Percentiles rank a stretch among this genome's conserved stretches.
These are phyloP conservation scores for Lentinus brumalis DNA, from an alignment of 768 basidiomycete species.

Conservation along the genomic window DNA sequence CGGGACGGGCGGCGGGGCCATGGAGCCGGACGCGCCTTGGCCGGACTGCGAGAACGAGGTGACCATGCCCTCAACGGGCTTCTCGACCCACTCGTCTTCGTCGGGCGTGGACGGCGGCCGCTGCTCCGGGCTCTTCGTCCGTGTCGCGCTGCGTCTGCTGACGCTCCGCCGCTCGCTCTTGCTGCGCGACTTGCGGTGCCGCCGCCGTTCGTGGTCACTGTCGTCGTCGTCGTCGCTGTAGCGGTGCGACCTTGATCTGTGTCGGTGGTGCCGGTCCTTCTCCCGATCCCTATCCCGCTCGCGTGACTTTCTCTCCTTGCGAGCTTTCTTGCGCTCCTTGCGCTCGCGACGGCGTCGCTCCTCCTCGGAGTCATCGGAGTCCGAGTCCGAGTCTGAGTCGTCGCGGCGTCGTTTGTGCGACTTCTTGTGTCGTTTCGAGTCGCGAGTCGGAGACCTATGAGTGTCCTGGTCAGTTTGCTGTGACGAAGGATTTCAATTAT, in stretches of 20 bases:
- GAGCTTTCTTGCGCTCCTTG: slow-evolving; percentile 61
- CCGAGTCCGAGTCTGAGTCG: slow-evolving; percentile 47
- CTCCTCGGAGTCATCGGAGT: slow-evolving; percentile 53
- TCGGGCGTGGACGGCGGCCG: slow-evolving; percentile 33
- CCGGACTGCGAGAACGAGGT: slow-evolving; percentile 25
- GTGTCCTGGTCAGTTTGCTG: slow-evolving; percentile 1
- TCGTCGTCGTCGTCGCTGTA: slow-evolving; percentile 35
- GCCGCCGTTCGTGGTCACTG: slow-evolving; percentile 39
- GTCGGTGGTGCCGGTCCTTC: slow-evolving; percentile 27
- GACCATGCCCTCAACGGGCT: slow-evolving; percentile 35
- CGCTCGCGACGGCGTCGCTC: slow-evolving; percentile 56
- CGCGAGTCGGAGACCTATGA: slow-evolving; percentile 57
- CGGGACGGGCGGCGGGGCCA: slow-evolving; percentile 20
- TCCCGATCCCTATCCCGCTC: slow-evolving; percentile 31
- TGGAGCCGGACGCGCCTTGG: slow-evolving; percentile 20
- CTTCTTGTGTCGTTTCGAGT: slow-evolving; percentile 54
- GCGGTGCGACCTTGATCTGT: slow-evolving; percentile 36
- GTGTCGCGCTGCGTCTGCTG: slow-evolving; percentile 28
- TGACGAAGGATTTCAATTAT: neutral
- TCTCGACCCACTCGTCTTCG: slow-evolving; percentile 73
- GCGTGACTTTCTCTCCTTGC: slow-evolving; percentile 52
- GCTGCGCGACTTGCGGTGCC: slow-evolving; percentile 33
- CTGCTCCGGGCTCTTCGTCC: slow-evolving; percentile 33
- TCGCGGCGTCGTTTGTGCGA: slow-evolving; percentile 56
- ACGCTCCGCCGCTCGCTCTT: slow-evolving; percentile 26